These are phyloP conservation scores for Aspergillus wentii DNA, from an alignment of 495 filamentous ascomycete genomes.

Conservation along the genomic window DNA sequence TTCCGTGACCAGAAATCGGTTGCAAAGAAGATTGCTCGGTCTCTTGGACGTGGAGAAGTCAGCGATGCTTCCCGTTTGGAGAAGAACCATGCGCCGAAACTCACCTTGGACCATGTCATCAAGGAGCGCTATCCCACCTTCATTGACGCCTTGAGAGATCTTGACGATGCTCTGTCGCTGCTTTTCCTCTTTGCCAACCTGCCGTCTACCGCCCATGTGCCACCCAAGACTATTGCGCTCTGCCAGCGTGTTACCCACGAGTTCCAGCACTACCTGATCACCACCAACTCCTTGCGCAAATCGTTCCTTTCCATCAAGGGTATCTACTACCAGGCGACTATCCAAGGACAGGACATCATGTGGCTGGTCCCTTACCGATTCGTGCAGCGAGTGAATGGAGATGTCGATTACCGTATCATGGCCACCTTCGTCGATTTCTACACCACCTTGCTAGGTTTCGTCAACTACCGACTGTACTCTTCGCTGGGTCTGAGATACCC, in stretches of 20 bases:
- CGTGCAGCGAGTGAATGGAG: slow-evolving; percentile 84
- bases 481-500: slow-evolving; percentile 88
- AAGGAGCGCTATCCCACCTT: slow-evolving; percentile 98
- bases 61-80: slow-evolving; percentile 79
- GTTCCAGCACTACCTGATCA: slow-evolving; percentile 96
- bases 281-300: slow-evolving; percentile 82
- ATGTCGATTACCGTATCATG: slow-evolving; percentile 98
- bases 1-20: slow-evolving; percentile 95
- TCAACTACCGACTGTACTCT: slow-evolving; percentile 92
- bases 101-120: slow-evolving; percentile 92
- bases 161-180: slow-evolving; percentile 95
- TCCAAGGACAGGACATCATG: slow-evolving; percentile 95
- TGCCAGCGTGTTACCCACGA: slow-evolving; percentile 89
- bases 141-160: slow-evolving; percentile 85
- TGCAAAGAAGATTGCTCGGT: slow-evolving; percentile 92
- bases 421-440: slow-evolving; percentile 98
- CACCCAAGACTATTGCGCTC: slow-evolving; percentile 85
- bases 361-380: slow-evolving; percentile 98
- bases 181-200: slow-evolving; percentile 96
- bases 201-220: slow-evolving; percentile 80
- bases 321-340: slow-evolving; percentile 98
- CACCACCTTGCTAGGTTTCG: slow-evolving; percentile 89
- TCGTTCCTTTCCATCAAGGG: slow-evolving; percentile 98
- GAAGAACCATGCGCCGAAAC: slow-evolving; percentile 75
- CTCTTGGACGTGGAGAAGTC: slow-evolving; percentile 86